Evolutionary conservation across 306 rosid species (phyloP).

Genomic region (Rosa rugosa): DNA sequence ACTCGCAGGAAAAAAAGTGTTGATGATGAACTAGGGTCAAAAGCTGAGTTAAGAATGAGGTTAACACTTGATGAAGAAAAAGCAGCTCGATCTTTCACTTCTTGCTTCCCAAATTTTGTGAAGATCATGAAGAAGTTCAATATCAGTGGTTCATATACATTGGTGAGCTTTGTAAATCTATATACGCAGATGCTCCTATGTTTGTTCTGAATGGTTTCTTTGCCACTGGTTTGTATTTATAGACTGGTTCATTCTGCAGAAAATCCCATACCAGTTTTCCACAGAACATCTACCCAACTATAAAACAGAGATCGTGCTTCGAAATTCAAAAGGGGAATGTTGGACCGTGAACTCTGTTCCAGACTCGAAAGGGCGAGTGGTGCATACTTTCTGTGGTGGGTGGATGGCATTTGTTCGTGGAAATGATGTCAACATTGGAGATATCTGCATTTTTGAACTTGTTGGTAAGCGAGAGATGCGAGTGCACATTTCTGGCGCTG

Average conservation of each 20-base stretch:
- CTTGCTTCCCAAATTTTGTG: constrained; percentile 79
- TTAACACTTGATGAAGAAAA: constrained; percentile 74
- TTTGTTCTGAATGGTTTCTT: not conserved
- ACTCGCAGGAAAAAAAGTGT: constrained; percentile 48
- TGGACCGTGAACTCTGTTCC: constrained; percentile 93
- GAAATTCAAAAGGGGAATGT: constrained; percentile 62
- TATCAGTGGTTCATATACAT: constrained; percentile 81
- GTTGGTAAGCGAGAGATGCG: constrained; percentile 62
- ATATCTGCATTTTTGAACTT: constrained; percentile 83
- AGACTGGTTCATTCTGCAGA: constrained; percentile 51
- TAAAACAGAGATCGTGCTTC: constrained; percentile 79
- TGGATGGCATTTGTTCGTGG: constrained; percentile 96
- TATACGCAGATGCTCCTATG: not conserved
- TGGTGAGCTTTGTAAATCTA: constrained; percentile 55
- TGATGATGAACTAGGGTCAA: constrained; percentile 58
- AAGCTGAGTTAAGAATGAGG: constrained; percentile 67
- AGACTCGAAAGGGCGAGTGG: constrained; percentile 72
- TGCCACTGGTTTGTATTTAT: constrained; percentile 15
- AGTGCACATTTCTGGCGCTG: constrained; percentile 69
- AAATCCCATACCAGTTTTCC: constrained; percentile 82
- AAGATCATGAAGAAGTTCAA: constrained; percentile 93
- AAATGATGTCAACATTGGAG: constrained; percentile 71
- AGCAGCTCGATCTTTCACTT: constrained; percentile 70
- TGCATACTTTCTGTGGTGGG: constrained; percentile 91
- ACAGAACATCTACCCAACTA: constrained; percentile 69